These are phyloP conservation scores for Prunus mume DNA, from an alignment of 306 rosid genomes.

Conservation along the genomic window DNA sequence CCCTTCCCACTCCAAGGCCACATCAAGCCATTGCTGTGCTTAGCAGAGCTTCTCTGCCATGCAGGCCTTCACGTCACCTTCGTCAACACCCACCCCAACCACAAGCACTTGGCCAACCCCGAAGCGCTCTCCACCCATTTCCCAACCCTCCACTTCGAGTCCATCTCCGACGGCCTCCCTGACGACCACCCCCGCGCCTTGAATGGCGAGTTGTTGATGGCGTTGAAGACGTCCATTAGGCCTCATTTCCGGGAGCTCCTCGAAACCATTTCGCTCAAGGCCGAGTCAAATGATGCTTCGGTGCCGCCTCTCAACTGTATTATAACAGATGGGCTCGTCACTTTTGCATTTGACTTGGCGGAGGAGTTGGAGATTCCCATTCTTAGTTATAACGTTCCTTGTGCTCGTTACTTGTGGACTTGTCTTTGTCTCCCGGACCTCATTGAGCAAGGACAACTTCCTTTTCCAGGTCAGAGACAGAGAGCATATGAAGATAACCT, in stretches of 20 bases:
- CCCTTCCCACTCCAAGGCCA: conserved; percentile 24
- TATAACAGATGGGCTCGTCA: not conserved
- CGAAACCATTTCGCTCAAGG: not conserved
- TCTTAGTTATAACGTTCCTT: not conserved
- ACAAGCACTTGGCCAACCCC: not conserved
- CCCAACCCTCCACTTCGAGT: conserved; percentile 14
- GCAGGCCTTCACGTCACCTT: conserved; percentile 21
- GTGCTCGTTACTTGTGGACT: not conserved
- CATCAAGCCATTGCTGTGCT: conserved; percentile 13
- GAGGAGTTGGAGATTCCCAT: conserved; percentile 8
- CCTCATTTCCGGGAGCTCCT: not conserved
- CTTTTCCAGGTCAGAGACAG: conserved; percentile 8
- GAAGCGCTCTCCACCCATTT: not conserved
- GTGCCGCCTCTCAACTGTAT: not conserved
- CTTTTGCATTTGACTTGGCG: conserved; percentile 4
- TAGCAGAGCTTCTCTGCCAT: conserved; percentile 18
- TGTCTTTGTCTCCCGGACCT: not conserved
- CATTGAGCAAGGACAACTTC: conserved; percentile 16
- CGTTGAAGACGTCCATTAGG: not conserved
- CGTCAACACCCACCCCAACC: conserved; percentile 9
- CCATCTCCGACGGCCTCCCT: conserved; percentile 20
- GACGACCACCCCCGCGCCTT: not conserved
- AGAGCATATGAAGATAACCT: too few relatives aligned
- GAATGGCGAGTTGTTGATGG: not conserved
- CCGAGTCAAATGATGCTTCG: not conserved